A percentile compares a stretch with the other conserved stretches of the same genome.
Evolutionary conservation across 225 moss, liverwort and hornwort genomes (phyloP).

Genomic region (Rhytidiadelphus loreus): DNA sequence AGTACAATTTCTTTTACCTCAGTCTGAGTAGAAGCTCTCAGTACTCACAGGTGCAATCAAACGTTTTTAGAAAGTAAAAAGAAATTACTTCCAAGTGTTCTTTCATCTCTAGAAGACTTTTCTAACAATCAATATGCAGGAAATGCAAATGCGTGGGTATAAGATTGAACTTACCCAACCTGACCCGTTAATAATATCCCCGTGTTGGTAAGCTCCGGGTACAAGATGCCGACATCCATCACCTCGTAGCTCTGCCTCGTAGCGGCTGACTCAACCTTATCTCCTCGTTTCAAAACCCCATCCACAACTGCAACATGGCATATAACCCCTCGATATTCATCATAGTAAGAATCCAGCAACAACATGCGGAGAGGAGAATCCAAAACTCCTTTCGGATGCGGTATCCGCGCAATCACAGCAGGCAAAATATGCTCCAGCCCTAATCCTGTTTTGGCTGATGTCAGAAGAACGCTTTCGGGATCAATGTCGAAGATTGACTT

Average conservation of each 20-base stretch:
- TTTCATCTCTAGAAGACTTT: background rate
- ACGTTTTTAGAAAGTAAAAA: background rate
- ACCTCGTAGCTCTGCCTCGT: constrained; percentile 84
- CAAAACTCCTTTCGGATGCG: constrained; percentile 51
- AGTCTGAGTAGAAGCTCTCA: background rate
- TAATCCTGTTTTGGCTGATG: constrained; percentile 90
- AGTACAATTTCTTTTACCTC: background rate
- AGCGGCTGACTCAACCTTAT: constrained; percentile 72
- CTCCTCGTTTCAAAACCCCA: constrained; percentile 75
- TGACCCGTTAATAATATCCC: constrained; percentile 76
- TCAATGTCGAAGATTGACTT: constrained; percentile 82
- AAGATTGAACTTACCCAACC: constrained; percentile 44
- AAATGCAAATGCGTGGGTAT: background rate
- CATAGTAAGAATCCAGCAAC: constrained; percentile 88
- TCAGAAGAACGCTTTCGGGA: constrained; percentile 65
- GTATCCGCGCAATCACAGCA: constrained; percentile 75
- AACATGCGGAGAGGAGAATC: constrained; percentile 67
- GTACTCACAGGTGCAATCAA: background rate
- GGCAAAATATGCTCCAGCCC: constrained; percentile 78
- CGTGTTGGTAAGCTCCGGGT: constrained; percentile 83
- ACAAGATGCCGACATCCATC: constrained; percentile 77
- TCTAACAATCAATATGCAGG: background rate
- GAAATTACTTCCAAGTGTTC: background rate
- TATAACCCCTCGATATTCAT: constrained; percentile 86
- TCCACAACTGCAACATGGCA: constrained; percentile 92